phyloP scores from a whole-genome alignment of 75 land plant species.

The Adiantum capillusveneris region DNA sequence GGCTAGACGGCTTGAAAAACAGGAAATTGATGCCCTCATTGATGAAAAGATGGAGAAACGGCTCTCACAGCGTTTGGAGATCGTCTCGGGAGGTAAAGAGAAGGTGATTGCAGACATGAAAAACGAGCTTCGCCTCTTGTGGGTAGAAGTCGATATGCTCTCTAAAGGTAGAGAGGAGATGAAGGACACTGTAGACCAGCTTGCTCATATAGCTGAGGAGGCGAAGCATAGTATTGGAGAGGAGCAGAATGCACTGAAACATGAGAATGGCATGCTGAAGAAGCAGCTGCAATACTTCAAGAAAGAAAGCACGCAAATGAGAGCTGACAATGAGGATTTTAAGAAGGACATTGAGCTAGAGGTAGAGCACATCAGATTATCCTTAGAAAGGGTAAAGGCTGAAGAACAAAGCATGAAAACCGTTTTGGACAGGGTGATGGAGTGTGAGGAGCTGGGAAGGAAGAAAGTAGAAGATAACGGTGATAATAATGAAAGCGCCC shows the following conservation, averaged over 20 bases:
- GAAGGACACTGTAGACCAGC: conserved; percentile 6
- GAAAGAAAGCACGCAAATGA: conserved; percentile 22
- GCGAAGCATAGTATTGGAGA: conserved; percentile 5
- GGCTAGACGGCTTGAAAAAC: conserved; percentile 6
- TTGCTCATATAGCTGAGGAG: conserved; percentile 8
- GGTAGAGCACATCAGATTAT: conserved; percentile 3
- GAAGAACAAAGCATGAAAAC: conserved; percentile 9
- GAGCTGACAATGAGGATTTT: conserved; percentile 8
- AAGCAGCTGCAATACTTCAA: conserved; percentile 27
- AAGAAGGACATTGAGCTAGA: conserved; percentile 7
- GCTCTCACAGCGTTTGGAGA: background rate
- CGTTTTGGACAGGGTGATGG: conserved; percentile 13
- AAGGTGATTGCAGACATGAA: conserved; percentile 19
- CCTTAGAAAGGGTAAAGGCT: background rate
- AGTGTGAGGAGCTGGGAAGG: conserved; percentile 9
- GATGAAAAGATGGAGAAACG: conserved; percentile 17
- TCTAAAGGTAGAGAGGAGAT: conserved; percentile 14
- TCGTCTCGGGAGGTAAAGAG: conserved; percentile 1
- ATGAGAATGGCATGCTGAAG: conserved; percentile 22
- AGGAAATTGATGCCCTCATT: conserved; percentile 7
- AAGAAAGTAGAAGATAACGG: background rate
- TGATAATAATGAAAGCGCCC: conserved; percentile 1
- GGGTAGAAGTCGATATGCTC: conserved; percentile 26
- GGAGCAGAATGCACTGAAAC: conserved; percentile 16
- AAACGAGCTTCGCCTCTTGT: conserved; percentile 19